phyloP scores from a whole-genome alignment of 331 rosid genomes.

The Rosa hybrid region DNA sequence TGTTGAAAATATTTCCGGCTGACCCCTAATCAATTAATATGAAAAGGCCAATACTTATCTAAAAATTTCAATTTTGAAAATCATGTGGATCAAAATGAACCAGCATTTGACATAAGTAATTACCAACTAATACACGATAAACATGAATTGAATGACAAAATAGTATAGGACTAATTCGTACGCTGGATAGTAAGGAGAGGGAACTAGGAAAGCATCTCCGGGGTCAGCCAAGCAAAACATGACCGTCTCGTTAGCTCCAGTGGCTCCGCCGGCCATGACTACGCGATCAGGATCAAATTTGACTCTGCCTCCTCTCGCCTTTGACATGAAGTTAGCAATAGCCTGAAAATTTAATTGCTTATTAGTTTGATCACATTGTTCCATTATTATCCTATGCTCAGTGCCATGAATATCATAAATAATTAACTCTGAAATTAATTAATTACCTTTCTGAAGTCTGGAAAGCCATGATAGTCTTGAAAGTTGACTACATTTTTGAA shows the following conservation, averaged over 20 bases:
- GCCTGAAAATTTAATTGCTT: slow-evolving; percentile 36
- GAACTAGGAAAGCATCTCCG: slow-evolving; percentile 85
- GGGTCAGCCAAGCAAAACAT: slow-evolving; percentile 89
- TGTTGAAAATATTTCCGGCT: not conserved
- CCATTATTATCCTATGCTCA: not conserved
- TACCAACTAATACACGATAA: not conserved
- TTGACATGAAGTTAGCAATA: slow-evolving; percentile 80
- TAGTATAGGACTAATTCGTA: slow-evolving; percentile 25
- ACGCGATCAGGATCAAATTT: slow-evolving; percentile 65
- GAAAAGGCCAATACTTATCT: not conserved
- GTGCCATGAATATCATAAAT: not conserved
- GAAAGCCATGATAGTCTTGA: slow-evolving; percentile 90
- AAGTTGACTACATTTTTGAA: slow-evolving; percentile 68
- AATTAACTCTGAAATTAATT: too few species aligned
- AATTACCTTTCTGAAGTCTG: slow-evolving; percentile 62
- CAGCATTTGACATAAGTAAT: not conserved
- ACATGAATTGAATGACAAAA: not conserved
- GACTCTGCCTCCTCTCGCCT: slow-evolving; percentile 76
- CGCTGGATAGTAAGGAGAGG: slow-evolving; percentile 93
- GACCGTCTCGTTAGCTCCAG: slow-evolving; percentile 80
- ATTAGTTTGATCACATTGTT: not conserved
- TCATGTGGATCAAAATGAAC: not conserved
- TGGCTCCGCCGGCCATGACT: slow-evolving; percentile 96
- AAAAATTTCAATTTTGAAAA: not conserved
- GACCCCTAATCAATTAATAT: not conserved